Percentiles rank a stretch among this genome's conserved stretches.
These are phyloP conservation scores for Begonia masoniana DNA, from an alignment of 306 rosid species.

Conservation along the genomic window DNA sequence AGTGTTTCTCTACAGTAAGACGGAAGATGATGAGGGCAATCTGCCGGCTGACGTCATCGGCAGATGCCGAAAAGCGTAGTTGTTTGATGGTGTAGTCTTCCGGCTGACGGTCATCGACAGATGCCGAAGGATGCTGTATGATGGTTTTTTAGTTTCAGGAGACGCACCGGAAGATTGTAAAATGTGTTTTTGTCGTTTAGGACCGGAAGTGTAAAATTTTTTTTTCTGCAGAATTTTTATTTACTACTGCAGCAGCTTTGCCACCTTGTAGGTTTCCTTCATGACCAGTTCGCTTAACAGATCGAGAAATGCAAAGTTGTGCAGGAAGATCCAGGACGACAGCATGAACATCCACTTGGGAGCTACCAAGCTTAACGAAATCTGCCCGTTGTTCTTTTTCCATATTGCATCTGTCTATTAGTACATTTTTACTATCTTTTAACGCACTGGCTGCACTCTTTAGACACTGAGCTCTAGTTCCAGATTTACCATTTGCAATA, in stretches of 20 bases:
- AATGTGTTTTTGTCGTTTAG: no score
- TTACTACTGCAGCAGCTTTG: constrained; percentile 87
- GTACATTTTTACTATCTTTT: constrained; percentile 60
- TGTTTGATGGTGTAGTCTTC: no score
- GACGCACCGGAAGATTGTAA: no score
- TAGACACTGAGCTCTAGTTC: constrained; percentile 64
- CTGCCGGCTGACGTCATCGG: no score
- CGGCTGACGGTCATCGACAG: no score
- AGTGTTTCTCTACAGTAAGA: no score
- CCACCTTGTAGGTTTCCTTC: constrained; percentile 95
- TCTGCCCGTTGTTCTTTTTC: constrained; percentile 68
- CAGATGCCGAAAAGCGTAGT: no score
- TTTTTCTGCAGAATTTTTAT: constrained; percentile 83
- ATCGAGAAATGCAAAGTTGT: constrained; percentile 76
- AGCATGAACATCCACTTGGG: constrained; percentile 52
- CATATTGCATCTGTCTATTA: constrained; percentile 78
- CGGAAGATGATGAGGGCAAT: no score
- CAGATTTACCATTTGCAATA: constrained; percentile 78
- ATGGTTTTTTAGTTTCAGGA: no score
- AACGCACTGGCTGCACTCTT: constrained; percentile 50
- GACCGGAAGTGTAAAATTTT: no score
- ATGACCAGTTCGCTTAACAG: constrained; percentile 74
- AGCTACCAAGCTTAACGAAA: constrained; percentile 51
- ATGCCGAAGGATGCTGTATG: no score
- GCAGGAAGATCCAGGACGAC: constrained; percentile 86